Conservation (phyloP, 1,284 basidiomycete species). For the Sporisorium iseilematis-ciliati region DNA sequence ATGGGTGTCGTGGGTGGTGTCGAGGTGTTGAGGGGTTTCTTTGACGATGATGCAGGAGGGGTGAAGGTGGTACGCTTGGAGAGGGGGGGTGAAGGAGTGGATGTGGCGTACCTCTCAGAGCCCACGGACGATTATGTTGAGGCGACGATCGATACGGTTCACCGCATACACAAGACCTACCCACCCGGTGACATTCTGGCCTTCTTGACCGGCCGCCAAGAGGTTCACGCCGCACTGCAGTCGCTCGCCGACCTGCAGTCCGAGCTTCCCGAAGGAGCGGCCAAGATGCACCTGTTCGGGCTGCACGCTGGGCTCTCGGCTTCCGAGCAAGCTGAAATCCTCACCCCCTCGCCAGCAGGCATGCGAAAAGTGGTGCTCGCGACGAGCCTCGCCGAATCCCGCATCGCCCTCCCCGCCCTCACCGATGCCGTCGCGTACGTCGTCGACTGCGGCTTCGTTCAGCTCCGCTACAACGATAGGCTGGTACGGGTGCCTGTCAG, state of each 20-base stretch:
- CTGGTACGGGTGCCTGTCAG: conserved; percentile 68
- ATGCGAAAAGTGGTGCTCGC: conserved; percentile 89
- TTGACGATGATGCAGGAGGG: conserved; percentile 71
- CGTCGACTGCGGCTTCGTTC: conserved; percentile 94
- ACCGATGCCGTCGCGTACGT: conserved; percentile 92
- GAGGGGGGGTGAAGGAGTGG: conserved; percentile 70
- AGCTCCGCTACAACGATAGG: conserved; percentile 74
- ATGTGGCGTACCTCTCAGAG: conserved; percentile 69
- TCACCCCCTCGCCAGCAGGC: conserved; percentile 80
- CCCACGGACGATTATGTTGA: conserved; percentile 69
- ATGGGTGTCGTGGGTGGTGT: conserved; percentile 97
- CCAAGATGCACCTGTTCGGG: conserved; percentile 77
- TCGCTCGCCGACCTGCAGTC: conserved; percentile 82
- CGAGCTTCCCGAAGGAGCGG: conserved; percentile 76
- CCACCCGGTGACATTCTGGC: conserved; percentile 72
- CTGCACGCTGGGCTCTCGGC: conserved; percentile 88
- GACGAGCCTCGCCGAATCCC: conserved; percentile 97
- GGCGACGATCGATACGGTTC: conserved; percentile 69
- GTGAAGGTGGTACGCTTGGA: conserved; percentile 69
- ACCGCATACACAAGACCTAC: conserved; percentile 73
- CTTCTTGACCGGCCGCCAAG: conserved; percentile 71
- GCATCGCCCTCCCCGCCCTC: conserved; percentile 97
- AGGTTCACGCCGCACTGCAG: conserved; percentile 82
- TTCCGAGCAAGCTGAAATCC: conserved; percentile 86
- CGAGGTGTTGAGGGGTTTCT: conserved; percentile 86